A percentile compares a stretch with the other conserved stretches of the same genome.
Conservation (phyloP, 192 early-diverging fungal genomes). For the Chytriomyces confervae region DNA sequence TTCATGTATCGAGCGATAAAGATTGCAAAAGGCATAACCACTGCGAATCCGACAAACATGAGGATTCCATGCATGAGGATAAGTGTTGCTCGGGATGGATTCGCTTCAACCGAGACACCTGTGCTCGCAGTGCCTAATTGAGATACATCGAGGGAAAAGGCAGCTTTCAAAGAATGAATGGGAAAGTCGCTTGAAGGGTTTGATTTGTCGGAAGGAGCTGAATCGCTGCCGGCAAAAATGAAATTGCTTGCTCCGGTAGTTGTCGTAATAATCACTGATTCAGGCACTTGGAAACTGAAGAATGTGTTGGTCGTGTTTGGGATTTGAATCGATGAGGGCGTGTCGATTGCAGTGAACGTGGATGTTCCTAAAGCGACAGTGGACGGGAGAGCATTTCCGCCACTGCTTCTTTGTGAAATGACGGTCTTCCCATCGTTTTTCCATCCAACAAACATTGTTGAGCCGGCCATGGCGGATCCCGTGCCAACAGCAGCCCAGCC, state of each 20-base stretch:
- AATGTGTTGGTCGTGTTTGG: not conserved
- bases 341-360: not conserved
- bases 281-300: constrained; percentile 5
- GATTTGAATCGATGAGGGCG: not conserved
- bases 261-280: not conserved
- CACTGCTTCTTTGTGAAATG: constrained; percentile 9
- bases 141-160: constrained; percentile 30
- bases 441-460: constrained; percentile 45
- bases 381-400: not conserved
- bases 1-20: constrained; percentile 51
- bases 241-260: constrained; percentile 23
- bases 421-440: constrained; percentile 24
- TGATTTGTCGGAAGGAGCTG: constrained; percentile 17
- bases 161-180: constrained; percentile 24
- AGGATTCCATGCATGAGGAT: constrained; percentile 16
- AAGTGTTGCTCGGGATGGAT: not conserved
- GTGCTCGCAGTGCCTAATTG: not conserved
- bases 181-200: constrained; percentile 1
- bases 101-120: not conserved
- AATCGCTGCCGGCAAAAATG: constrained; percentile 36
- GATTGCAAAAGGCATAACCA: constrained; percentile 31
- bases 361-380: not conserved
- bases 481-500: constrained; percentile 38
- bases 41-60: constrained; percentile 48
- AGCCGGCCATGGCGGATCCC: constrained; percentile 29